Percentiles rank a stretch among this genome's conserved stretches.
These are phyloP conservation scores for Turnera subulata DNA, from an alignment of 345 rosid species.

Conservation along the genomic window DNA sequence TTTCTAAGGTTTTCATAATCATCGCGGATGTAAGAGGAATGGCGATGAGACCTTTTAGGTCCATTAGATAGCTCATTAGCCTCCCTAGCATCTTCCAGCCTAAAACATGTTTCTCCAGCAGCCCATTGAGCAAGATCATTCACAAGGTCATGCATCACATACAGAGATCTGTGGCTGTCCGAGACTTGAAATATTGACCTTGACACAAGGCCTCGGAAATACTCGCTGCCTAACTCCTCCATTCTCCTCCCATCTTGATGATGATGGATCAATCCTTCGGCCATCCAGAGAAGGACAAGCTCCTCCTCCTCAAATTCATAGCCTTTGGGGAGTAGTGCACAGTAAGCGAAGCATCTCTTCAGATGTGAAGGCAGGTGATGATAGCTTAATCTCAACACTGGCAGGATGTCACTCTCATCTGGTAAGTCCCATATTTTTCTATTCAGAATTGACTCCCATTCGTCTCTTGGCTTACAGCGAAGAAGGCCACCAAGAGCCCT, in stretches of 20 bases:
- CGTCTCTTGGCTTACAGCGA: not conserved
- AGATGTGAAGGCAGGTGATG: constrained; percentile 7
- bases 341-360: constrained; percentile 21
- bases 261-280: constrained; percentile 15
- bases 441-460: constrained; percentile 10
- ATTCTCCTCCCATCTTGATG: not conserved
- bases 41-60: constrained; percentile 1
- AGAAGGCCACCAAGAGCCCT: constrained; percentile 21
- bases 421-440: constrained; percentile 5
- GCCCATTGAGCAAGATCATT: constrained; percentile 16
- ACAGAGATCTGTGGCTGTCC: not conserved
- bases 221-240: constrained; percentile 15
- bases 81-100: not conserved
- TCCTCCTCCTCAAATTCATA: constrained; percentile 20
- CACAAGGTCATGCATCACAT: constrained; percentile 18
- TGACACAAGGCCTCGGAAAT: constrained; percentile 10
- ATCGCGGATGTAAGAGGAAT: constrained; percentile 6
- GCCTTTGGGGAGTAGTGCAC: constrained; percentile 19
- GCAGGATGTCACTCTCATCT: constrained; percentile 8
- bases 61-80: too few relatives aligned
- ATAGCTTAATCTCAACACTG: constrained; percentile 13
- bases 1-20: constrained; percentile 4
- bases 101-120: constrained; percentile 5
- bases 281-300: constrained; percentile 20
- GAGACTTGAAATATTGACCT: constrained; percentile 15